Evolutionary conservation across 176 grass and related monocot genomes (phyloP), one percentile per base, ranked within the genome.

Genomic region (Zoysia pacifica): DNA sequence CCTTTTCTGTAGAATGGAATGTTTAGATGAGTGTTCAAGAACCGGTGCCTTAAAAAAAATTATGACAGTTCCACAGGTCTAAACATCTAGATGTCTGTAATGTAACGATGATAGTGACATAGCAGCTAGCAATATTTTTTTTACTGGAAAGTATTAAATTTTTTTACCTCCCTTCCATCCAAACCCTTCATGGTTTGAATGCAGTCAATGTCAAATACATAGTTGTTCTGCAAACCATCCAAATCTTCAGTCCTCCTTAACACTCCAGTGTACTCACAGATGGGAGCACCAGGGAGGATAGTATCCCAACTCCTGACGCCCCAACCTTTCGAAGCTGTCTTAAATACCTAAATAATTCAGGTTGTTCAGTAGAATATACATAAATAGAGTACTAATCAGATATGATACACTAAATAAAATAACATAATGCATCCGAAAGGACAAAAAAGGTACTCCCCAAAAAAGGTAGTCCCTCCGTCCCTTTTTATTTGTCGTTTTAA

Each of bases 201-300:
- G 75, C 95, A 98, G 45, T 98, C 95, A 18, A 98, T 98, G 35
- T 98, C 95, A 1, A 98, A 98, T 39, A 89, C 77, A 44, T 94
- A 98, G 16, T 88, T 94, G 43, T 94, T 94, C 3, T 93, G 83
- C 48, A 72, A 65, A 53, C 87, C 75, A 38, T 94, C 95, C n/a
- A 93, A 52, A 3, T 98, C 95, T 42, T 94, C 90, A 1, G 95
- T 86, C 67, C 71, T 91, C 55, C 45, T 94, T 9, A 98, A 74
- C 67, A 93, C 89, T 4, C 95, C 95, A 0, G 73, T 85, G 9
- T 98, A 98, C 14, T 98, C 95, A 81, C 95, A 98, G 14, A 98
- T 85, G 28, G 92, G 95, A 35, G 95, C 95, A 48, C 95, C 95
- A 41, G 95, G 78, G 38, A 93, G 95, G 69, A 98, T 98, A 4